phyloP scores from a whole-genome alignment of 768 basidiomycete genomes.

The Mycena galericulata region DNA sequence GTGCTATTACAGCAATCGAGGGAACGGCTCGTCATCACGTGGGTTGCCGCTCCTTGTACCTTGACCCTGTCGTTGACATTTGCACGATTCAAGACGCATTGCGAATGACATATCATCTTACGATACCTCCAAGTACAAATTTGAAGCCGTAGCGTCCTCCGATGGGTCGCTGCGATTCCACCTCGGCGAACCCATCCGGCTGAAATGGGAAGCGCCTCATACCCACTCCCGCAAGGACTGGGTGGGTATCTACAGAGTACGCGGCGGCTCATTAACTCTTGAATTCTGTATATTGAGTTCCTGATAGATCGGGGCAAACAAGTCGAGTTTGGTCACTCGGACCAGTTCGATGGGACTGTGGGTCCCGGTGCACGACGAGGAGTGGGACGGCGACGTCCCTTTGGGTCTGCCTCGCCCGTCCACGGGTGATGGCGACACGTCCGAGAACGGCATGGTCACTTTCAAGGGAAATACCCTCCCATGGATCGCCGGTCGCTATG shows the following conservation, averaged over 20 bases:
- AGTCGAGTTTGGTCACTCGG: slow-evolving; percentile 83
- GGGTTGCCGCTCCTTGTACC: slow-evolving; percentile 44
- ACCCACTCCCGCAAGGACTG: slow-evolving; percentile 93
- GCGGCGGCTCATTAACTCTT: slow-evolving; percentile 32
- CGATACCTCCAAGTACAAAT: slow-evolving; percentile 83
- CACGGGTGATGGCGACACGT: slow-evolving; percentile 43
- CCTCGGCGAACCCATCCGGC: slow-evolving; percentile 89
- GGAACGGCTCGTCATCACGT: slow-evolving; percentile 94
- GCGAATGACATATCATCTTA: slow-evolving; percentile 84
- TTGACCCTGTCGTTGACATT: slow-evolving; percentile 9
- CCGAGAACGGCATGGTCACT: slow-evolving; percentile 71
- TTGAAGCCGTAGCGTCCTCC: slow-evolving; percentile 67
- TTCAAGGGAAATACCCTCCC: slow-evolving; percentile 87
- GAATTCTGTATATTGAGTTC: slow-evolving; percentile 9
- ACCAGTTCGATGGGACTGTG: slow-evolving; percentile 91
- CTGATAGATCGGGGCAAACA: slow-evolving; percentile 86
- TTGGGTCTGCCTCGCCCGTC: slow-evolving; percentile 56
- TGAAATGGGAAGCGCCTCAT: slow-evolving; percentile 89
- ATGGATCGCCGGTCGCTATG: slow-evolving; percentile 89
- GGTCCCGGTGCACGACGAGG: slow-evolving; percentile 91
- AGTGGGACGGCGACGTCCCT: slow-evolving; percentile 92
- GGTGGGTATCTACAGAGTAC: slow-evolving; percentile 92
- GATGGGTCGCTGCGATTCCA: slow-evolving; percentile 76
- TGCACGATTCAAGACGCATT: slow-evolving; percentile 68
- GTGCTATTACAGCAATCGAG: slow-evolving; percentile 90